Percentiles rank a stretch among this genome's conserved stretches.
Evolutionary conservation across 129 eudicot genomes (phyloP).

Genomic region (Lactuca saligna): DNA sequence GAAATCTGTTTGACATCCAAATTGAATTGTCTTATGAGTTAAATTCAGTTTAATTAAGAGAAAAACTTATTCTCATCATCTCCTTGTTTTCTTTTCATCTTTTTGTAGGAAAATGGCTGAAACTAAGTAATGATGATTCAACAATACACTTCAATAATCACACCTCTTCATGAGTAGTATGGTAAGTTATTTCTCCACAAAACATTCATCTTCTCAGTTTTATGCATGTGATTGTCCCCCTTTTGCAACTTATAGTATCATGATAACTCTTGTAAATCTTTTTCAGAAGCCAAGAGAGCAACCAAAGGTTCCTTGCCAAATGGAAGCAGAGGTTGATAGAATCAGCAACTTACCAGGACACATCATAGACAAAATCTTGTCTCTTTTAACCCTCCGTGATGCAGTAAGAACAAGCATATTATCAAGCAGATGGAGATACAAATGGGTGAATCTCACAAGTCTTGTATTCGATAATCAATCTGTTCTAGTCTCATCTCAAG

Average conservation of each 20-base stretch:
- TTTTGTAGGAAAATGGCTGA: slow-evolving; percentile 22
- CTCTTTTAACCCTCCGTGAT: slow-evolving; percentile 69
- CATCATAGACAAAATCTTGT: slow-evolving; percentile 63
- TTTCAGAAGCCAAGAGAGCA: slow-evolving; percentile 73
- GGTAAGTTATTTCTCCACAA: slow-evolving; percentile 34
- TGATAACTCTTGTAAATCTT: slow-evolving; percentile 4
- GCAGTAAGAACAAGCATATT: slow-evolving; percentile 75
- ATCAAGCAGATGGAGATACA: slow-evolving; percentile 81
- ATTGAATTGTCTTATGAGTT: too few species aligned
- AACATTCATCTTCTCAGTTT: not conserved
- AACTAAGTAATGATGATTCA: slow-evolving; percentile 24
- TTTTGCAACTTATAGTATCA: slow-evolving; percentile 4
- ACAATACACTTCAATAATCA: slow-evolving; percentile 20
- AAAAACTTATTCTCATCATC: not conserved
- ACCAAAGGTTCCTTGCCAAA: slow-evolving; percentile 53
- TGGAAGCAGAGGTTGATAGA: slow-evolving; percentile 59
- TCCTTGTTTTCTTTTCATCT: not conserved
- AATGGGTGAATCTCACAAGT: slow-evolving; percentile 71
- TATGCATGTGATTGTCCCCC: not conserved
- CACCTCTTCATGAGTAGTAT: slow-evolving; percentile 38
- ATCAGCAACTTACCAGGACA: slow-evolving; percentile 82
- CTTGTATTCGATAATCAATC: slow-evolving; percentile 81
- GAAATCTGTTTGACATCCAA: too few species aligned
- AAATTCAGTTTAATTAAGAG: too few species aligned
- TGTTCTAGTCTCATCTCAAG: slow-evolving; percentile 62